phyloP scores from a whole-genome alignment of 2,329 filamentous ascomycete genomes.

The Trichoderma gracile region DNA sequence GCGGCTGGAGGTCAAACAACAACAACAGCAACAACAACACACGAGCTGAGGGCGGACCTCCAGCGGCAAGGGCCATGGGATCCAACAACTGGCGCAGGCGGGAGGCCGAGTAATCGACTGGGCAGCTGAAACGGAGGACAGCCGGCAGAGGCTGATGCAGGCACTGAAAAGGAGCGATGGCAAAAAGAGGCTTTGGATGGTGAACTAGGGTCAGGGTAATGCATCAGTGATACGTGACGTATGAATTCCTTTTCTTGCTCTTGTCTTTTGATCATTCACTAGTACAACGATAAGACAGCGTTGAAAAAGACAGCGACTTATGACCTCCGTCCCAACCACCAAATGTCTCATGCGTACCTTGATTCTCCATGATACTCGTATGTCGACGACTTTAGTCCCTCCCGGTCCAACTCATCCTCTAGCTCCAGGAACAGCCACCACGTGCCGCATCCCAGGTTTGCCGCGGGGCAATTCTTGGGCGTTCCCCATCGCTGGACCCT shows the following conservation, averaged over 20 bases:
- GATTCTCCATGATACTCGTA: too few species aligned
- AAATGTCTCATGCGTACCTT: too few species aligned
- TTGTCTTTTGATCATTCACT: conserved; percentile 5
- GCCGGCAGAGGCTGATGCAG: background rate
- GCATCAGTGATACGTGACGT: conserved; percentile 6
- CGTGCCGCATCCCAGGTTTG: conserved; percentile 2
- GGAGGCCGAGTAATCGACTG: background rate
- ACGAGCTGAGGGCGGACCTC: background rate
- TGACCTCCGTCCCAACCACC: background rate
- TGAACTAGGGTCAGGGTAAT: background rate
- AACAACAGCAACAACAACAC: background rate
- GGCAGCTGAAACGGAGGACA: background rate
- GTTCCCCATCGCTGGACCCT: background rate
- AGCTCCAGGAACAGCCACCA: conserved; percentile 22
- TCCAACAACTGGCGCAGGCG: conserved; percentile 25
- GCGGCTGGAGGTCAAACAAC: conserved; percentile 13
- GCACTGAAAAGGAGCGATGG: background rate
- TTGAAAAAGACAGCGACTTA: background rate
- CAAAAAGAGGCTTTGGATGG: background rate
- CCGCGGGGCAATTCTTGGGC: conserved; percentile 7
- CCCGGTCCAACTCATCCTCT: background rate
- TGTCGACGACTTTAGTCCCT: too few species aligned
- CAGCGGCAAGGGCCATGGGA: conserved; percentile 23
- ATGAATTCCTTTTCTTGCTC: conserved; percentile 6
- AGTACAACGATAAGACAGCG: background rate